phyloP scores from a whole-genome alignment of 306 rosid genomes.

The Fragaria vesca region DNA sequence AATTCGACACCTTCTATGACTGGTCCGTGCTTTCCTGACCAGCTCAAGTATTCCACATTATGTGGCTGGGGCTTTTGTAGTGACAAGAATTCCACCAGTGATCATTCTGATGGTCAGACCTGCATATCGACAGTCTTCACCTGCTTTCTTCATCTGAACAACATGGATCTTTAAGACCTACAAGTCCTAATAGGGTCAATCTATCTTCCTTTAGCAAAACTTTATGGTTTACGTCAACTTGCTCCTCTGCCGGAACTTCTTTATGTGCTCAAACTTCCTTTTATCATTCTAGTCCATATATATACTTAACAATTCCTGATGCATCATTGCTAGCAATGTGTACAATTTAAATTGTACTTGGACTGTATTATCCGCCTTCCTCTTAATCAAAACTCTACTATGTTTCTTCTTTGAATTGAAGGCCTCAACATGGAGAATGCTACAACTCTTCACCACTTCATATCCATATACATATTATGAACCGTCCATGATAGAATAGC shows the following conservation, averaged over 20 bases:
- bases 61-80: constrained; percentile 30
- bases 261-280: constrained; percentile 16
- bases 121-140: constrained; percentile 30
- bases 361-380: constrained; percentile 19
- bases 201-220: constrained; percentile 21
- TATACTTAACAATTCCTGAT: constrained; percentile 16
- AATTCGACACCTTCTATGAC: constrained; percentile 40
- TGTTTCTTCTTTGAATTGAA: constrained; percentile 47
- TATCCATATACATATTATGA: constrained; percentile 25
- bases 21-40: constrained; percentile 5
- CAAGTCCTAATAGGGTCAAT: constrained; percentile 26
- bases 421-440: constrained; percentile 30
- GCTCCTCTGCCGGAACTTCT: constrained; percentile 4
- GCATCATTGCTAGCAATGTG: constrained; percentile 26
- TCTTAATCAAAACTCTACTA: constrained; percentile 30
- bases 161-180: constrained; percentile 40
- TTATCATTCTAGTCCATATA: constrained; percentile 1
- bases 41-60: constrained; percentile 37
- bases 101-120: constrained; percentile 40
- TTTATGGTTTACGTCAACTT: not conserved
- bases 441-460: constrained; percentile 12
- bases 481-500: constrained; percentile 51
- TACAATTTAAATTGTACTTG: constrained; percentile 48
- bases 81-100: constrained; percentile 36
- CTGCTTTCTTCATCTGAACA: constrained; percentile 30